Evolutionary conservation across 371 early-diverging fungal genomes (phyloP).

Genomic region (Lichtheimia hyalospora): DNA sequence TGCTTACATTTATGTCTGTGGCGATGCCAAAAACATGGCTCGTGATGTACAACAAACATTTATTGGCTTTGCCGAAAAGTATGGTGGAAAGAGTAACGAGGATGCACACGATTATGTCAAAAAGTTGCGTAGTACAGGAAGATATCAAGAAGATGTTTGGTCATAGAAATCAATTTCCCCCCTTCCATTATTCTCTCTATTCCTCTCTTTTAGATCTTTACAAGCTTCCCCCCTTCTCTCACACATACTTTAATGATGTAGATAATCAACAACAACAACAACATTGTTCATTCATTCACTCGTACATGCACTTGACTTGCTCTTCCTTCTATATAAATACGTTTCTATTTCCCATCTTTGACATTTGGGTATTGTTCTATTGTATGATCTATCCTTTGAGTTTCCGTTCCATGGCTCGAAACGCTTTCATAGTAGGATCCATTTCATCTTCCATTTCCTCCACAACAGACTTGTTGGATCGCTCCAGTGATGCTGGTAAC

Average conservation of each 20-base stretch:
- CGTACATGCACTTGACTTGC: neutral
- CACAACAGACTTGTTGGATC: conserved; percentile 10
- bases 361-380: too few relatives aligned
- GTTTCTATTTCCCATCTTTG: too few relatives aligned
- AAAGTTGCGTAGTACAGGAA: conserved; percentile 74
- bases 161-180: conserved; percentile 34
- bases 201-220: neutral
- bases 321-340: neutral
- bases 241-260: too few relatives aligned
- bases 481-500: conserved; percentile 24
- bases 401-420: conserved; percentile 43
- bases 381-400: neutral
- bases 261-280: too few relatives aligned
- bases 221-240: neutral
- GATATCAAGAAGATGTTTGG: conserved; percentile 98
- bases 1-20: conserved; percentile 91
- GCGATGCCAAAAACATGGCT: conserved; percentile 97
- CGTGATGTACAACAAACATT: conserved; percentile 68
- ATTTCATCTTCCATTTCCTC: conserved; percentile 31
- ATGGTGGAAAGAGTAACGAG: conserved; percentile 70
- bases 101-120: conserved; percentile 79
- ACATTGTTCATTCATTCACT: too few relatives aligned
- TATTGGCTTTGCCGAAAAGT: conserved; percentile 64
- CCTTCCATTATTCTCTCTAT: neutral
- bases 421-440: conserved; percentile 49